Evolutionary conservation across 208 protist genomes (phyloP).

Genomic region (Crithidia sp.): DNA sequence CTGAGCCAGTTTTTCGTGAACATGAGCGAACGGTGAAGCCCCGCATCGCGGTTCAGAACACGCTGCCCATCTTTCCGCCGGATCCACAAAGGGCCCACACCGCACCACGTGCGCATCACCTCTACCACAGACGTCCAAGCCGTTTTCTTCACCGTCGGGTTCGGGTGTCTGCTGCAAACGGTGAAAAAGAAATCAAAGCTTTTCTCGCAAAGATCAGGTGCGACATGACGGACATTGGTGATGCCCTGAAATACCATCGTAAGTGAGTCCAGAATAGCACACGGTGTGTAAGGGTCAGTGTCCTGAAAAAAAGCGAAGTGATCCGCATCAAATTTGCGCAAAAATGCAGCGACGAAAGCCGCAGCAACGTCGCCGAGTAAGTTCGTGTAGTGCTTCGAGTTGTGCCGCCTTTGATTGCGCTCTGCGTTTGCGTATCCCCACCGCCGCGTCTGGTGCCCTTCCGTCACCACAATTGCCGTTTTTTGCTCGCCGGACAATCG

Average conservation of each 20-base stretch:
- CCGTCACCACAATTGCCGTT: constrained; percentile 44
- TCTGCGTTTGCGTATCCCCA: constrained; percentile 61
- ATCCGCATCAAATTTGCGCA: constrained; percentile 50
- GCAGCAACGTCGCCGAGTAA: constrained; percentile 46
- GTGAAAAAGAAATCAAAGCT: constrained; percentile 40
- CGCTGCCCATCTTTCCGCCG: constrained; percentile 23
- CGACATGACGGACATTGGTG: constrained; percentile 39
- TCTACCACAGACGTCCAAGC: constrained; percentile 38
- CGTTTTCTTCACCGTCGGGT: constrained; percentile 31
- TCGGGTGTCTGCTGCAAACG: constrained; percentile 33
- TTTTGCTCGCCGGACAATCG: constrained; percentile 7
- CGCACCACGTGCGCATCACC: constrained; percentile 50
- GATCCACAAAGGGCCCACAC: constrained; percentile 27
- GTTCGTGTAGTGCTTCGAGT: constrained; percentile 38
- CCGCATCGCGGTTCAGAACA: constrained; percentile 24
- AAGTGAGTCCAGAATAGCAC: constrained; percentile 44
- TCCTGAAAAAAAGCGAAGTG: constrained; percentile 76
- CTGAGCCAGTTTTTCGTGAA: constrained; percentile 53
- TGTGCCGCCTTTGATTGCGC: constrained; percentile 19
- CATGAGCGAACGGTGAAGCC: constrained; percentile 30
- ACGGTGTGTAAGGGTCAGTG: constrained; percentile 65
- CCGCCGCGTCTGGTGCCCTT: constrained; percentile 64
- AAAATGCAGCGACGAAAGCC: constrained; percentile 60
- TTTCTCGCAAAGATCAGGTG: constrained; percentile 29
- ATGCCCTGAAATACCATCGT: constrained; percentile 44